Base-by-base conservation (phyloP, 495 filamentous ascomycete species). In the Penicillium fimorum region DNA sequence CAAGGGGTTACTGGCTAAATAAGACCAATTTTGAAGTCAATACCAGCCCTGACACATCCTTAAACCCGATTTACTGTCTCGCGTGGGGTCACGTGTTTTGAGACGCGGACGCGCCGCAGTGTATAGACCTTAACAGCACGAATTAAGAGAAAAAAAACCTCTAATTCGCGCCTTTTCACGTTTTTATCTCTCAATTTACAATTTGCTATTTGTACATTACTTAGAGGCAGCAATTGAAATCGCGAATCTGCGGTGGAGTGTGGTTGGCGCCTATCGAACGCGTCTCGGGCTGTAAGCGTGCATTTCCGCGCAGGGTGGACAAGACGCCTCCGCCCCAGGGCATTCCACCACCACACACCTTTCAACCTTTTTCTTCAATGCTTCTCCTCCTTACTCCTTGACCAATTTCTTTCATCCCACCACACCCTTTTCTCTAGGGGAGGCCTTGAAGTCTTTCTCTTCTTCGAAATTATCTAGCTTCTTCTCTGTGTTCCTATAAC, bases 221-320 rank as follows among this genome's bases (percentile, higher is more conserved):
- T n/a, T 47, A 27, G 3, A 40, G 24, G 6, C 12, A 35, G 22
- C n/a, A 62, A 56, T 59, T 53, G 44, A 20, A 47, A 44, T 37
- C 53, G 62, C 55, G 59, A 67, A 56, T 52, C 41, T 46, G 51
- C 58, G 63, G 71, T 76, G 72, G 70, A 72, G 68, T 59, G 66
- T 72, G 66, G 62, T 64, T 67, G 73, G 71, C 71, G 72, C 68
- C 71, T 76, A 72, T 71, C 66, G 71, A 76, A 77, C 74, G 74
- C 74, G 74, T 77, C 74, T 76, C 72, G 70, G 72, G 54, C 56
- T 74, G 71, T 71, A 75, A 74, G 72, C 73, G 73, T 74, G 69
- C 72, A 72, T 76, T 75, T 73, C 70, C 74, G 71, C 71, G 70
- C 61, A 72, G 70, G 64, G 66, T 58, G 67, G 67, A 72, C 70